Evolutionary conservation across 768 basidiomycete species (phyloP).

Genomic region (Hortiboletus campestris): DNA sequence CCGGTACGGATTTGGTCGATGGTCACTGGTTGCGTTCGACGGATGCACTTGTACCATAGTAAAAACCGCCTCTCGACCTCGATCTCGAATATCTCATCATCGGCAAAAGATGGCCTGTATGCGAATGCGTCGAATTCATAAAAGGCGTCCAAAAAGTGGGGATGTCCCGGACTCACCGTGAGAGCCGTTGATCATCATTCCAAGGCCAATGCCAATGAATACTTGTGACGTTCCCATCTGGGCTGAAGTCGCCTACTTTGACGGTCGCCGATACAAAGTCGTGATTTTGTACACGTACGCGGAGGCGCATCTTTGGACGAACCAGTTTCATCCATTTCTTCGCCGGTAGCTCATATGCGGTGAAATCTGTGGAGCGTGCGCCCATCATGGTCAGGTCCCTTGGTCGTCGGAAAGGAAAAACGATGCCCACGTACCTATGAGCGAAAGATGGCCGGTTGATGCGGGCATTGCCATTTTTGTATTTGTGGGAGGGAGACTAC

Average conservation of each 20-base stretch:
- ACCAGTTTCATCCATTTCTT: slow-evolving; percentile 19
- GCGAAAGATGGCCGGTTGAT: slow-evolving; percentile 10
- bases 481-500: neutral
- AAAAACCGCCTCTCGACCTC: slow-evolving; percentile 21
- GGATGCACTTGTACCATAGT: slow-evolving; percentile 23
- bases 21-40: slow-evolving; percentile 20
- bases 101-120: slow-evolving; percentile 13
- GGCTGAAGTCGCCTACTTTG: slow-evolving; percentile 1
- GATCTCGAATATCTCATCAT: slow-evolving; percentile 20
- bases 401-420: neutral
- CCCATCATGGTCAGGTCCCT: neutral
- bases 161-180: slow-evolving; percentile 16
- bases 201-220: slow-evolving; percentile 21
- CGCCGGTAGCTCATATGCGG: slow-evolving; percentile 22
- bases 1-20: slow-evolving; percentile 26
- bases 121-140: neutral
- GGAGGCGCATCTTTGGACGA: slow-evolving; percentile 23
- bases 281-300: slow-evolving; percentile 10
- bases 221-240: neutral
- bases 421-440: slow-evolving; percentile 15
- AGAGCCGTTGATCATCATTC: slow-evolving; percentile 4
- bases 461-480: slow-evolving; percentile 2
- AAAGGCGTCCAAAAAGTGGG: neutral
- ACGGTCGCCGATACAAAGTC: slow-evolving; percentile 18
- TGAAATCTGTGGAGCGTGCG: slow-evolving; percentile 17